Evolutionary conservation across 139 green algal genomes (phyloP).

Genomic region (Nannochloris sp.): DNA sequence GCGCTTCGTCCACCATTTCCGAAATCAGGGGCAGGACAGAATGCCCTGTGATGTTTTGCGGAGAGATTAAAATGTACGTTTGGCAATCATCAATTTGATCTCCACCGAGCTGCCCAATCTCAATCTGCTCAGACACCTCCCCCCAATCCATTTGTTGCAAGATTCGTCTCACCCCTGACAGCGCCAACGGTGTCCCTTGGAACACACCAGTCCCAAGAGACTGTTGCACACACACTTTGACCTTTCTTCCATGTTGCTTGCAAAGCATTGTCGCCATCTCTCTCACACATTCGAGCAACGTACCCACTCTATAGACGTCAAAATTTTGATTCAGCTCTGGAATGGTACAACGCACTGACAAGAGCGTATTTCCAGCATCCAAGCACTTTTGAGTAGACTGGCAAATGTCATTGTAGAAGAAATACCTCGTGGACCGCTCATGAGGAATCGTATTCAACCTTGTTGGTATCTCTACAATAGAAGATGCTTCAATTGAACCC

Average conservation of each 20-base stretch:
- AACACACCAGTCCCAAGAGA: slow-evolving; percentile 75
- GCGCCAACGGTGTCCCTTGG: slow-evolving; percentile 48
- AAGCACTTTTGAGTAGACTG: slow-evolving; percentile 26
- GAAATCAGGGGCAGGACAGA: slow-evolving; percentile 46
- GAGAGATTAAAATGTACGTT: slow-evolving; percentile 46
- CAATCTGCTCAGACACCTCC: slow-evolving; percentile 1
- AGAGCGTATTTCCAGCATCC: slow-evolving; percentile 18
- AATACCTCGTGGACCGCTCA: slow-evolving; percentile 26
- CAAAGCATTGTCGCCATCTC: slow-evolving; percentile 55
- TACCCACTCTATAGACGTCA: slow-evolving; percentile 74
- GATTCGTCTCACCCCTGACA: slow-evolving; percentile 58
- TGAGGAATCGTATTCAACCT: slow-evolving; percentile 49
- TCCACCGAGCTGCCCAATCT: neutral
- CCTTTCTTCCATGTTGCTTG: slow-evolving; percentile 54
- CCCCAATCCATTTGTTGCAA: slow-evolving; percentile 81
- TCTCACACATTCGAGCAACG: slow-evolving; percentile 67
- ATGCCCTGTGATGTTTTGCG: slow-evolving; percentile 61
- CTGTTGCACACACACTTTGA: slow-evolving; percentile 66
- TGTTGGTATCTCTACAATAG: slow-evolving; percentile 14
- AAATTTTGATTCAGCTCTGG: slow-evolving; percentile 51
- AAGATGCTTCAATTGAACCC: neutral
- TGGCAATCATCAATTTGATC: slow-evolving; percentile 25
- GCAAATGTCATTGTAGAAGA: slow-evolving; percentile 39
- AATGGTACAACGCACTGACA: slow-evolving; percentile 21
- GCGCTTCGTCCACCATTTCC: slow-evolving; percentile 27